Evolutionary conservation across 768 basidiomycete genomes (phyloP).

Genomic region (Mycena maculata): DNA sequence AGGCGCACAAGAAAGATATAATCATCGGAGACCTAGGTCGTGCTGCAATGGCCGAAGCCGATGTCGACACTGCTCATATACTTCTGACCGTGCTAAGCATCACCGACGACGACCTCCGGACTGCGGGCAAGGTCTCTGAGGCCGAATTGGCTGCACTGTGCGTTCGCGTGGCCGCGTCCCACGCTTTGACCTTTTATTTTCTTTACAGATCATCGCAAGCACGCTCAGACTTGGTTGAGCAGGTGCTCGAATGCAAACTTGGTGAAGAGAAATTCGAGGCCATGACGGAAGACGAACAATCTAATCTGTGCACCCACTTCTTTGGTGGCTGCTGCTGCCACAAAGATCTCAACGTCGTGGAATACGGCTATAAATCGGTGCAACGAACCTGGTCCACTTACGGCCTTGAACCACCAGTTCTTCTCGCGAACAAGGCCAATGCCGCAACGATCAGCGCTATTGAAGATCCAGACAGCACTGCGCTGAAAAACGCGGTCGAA

Average conservation of each 20-base stretch:
- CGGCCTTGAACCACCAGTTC: constrained; percentile 31
- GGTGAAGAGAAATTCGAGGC: constrained; percentile 1
- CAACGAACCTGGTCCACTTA: constrained; percentile 24
- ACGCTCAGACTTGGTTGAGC: neutral
- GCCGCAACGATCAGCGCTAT: constrained; percentile 30
- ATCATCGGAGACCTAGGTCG: constrained; percentile 12
- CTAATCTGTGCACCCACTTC: constrained; percentile 28
- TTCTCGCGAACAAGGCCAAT: constrained; percentile 43
- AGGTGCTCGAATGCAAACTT: constrained; percentile 1
- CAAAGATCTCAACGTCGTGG: constrained; percentile 45
- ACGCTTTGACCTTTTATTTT: neutral
- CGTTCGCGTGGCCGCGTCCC: neutral
- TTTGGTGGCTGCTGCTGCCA: constrained; percentile 46
- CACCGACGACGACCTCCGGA: constrained; percentile 1
- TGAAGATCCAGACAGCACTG: neutral
- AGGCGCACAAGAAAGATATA: constrained; percentile 18
- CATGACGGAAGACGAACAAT: neutral
- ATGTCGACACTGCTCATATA: neutral
- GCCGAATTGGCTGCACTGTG: neutral
- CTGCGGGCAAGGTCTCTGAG: neutral
- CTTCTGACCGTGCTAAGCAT: neutral
- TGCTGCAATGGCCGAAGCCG: constrained; percentile 2
- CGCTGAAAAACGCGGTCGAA: neutral
- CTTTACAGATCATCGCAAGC: neutral
- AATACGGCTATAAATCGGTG: constrained; percentile 37